Conservation (phyloP, 2,329 filamentous ascomycete species). For the Akanthomyces uredinophilus region DNA sequence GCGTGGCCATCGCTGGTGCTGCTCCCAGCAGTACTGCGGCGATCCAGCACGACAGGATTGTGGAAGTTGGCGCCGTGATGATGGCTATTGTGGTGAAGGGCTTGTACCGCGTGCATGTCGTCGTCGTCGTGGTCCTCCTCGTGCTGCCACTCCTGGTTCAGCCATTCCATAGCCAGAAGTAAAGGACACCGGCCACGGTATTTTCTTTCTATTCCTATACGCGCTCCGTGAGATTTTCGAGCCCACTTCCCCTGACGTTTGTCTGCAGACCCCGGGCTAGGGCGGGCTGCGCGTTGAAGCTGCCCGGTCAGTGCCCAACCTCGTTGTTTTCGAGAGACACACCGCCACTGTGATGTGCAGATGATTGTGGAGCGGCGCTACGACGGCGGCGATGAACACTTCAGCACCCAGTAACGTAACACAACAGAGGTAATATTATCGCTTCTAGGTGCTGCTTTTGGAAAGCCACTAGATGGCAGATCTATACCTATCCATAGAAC, state of each 20-base stretch:
- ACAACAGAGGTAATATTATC: no score
- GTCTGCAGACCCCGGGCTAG: constrained; percentile 3
- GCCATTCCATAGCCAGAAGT: constrained; percentile 14
- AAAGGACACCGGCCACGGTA: not conserved
- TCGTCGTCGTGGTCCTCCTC: constrained; percentile 10
- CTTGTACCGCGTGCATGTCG: constrained; percentile 14
- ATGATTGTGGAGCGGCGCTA: no score
- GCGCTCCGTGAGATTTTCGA: constrained; percentile 1
- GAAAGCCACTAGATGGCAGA: no score
- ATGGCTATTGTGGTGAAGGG: constrained; percentile 1
- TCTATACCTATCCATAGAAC: no score
- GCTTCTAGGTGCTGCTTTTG: no score
- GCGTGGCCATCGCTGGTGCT: constrained; percentile 5
- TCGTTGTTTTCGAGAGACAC: constrained; percentile 8
- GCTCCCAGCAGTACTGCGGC: constrained; percentile 10
- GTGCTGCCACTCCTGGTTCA: constrained; percentile 12
- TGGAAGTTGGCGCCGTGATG: not conserved
- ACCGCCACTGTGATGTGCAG: constrained; percentile 12
- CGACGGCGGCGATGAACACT: no score
- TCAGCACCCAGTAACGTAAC: no score
- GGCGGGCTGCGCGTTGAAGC: not conserved
- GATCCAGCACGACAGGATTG: constrained; percentile 9
- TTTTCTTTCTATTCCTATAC: constrained; percentile 7
- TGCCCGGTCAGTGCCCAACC: constrained; percentile 13
- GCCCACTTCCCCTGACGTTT: not conserved